phyloP scores from a whole-genome alignment of 768 basidiomycete genomes.

The Sarcodon sp. region DNA sequence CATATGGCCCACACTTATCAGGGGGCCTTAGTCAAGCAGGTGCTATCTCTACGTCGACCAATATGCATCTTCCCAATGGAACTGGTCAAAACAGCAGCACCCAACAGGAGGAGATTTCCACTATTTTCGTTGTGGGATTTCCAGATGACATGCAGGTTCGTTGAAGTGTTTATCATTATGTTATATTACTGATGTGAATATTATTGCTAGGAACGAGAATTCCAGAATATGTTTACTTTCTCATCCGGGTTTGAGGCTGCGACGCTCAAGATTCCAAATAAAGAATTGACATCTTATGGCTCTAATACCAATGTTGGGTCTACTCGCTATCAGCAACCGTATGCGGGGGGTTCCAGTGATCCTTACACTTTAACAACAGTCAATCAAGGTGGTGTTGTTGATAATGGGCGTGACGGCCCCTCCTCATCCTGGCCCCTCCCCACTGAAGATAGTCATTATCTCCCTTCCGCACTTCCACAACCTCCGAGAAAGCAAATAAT shows the following conservation, averaged over 20 bases:
- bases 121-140: slow-evolving; percentile 97
- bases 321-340: slow-evolving; percentile 12
- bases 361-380: slow-evolving; percentile 78
- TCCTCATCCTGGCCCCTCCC: slow-evolving; percentile 56
- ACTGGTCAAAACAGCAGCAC: slow-evolving; percentile 11
- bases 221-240: slow-evolving; percentile 99
- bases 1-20: slow-evolving; percentile 58
- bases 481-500: slow-evolving; percentile 83
- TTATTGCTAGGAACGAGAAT: slow-evolving; percentile 79
- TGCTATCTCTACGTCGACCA: slow-evolving; percentile 6
- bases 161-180: not conserved
- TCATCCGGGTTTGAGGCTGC: slow-evolving; percentile 94
- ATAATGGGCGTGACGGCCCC: slow-evolving; percentile 59
- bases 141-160: slow-evolving; percentile 97
- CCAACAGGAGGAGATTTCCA: slow-evolving; percentile 77
- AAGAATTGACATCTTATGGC: slow-evolving; percentile 72
- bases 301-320: slow-evolving; percentile 13
- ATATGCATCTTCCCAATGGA: slow-evolving; percentile 16
- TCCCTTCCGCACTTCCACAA: slow-evolving; percentile 16
- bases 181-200: not conserved
- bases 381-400: slow-evolving; percentile 74
- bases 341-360: slow-evolving; percentile 45
- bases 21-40: slow-evolving; percentile 17
- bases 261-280: slow-evolving; percentile 93
- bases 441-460: slow-evolving; percentile 22